A percentile compares a stretch with the other conserved stretches of the same genome.
Conservation (phyloP, 2,329 filamentous ascomycete genomes). For the Penicillium sp. region DNA sequence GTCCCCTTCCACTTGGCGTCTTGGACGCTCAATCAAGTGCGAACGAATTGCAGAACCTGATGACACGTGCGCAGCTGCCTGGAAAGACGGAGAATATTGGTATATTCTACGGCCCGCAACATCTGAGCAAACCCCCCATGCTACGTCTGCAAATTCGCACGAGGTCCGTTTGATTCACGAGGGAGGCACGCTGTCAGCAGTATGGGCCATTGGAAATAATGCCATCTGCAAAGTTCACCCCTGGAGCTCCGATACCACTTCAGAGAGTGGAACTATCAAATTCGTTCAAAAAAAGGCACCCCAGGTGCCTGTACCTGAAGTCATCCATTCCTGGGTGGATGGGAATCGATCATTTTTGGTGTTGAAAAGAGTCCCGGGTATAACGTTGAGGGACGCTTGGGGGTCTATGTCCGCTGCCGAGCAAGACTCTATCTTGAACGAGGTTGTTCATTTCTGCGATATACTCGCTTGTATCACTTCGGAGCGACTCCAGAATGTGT, state of each 20-base stretch:
- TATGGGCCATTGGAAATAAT: neutral
- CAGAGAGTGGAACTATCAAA: neutral
- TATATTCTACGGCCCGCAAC: neutral
- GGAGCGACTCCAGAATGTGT: neutral
- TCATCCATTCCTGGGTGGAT: neutral
- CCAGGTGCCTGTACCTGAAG: neutral
- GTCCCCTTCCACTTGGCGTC: neutral
- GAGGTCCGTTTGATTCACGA: neutral
- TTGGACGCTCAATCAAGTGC: neutral
- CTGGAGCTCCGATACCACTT: neutral
- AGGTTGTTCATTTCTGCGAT: neutral
- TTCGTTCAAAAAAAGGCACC: neutral
- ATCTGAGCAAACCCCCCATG: neutral
- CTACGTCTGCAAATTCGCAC: neutral
- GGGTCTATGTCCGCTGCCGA: neutral
- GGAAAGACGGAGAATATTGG: neutral
- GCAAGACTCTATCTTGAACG: too few relatives aligned
- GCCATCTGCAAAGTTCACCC: neutral
- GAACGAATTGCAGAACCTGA: neutral
- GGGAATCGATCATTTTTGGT: neutral
- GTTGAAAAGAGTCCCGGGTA: neutral
- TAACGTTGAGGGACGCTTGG: neutral
- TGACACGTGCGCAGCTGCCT: neutral
- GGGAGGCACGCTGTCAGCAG: neutral
- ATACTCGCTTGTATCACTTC: neutral